Percentiles rank a stretch among this genome's conserved stretches.
phyloP scores from a whole-genome alignment of 148 eudicot species.

The Chenopodium suecicum region DNA sequence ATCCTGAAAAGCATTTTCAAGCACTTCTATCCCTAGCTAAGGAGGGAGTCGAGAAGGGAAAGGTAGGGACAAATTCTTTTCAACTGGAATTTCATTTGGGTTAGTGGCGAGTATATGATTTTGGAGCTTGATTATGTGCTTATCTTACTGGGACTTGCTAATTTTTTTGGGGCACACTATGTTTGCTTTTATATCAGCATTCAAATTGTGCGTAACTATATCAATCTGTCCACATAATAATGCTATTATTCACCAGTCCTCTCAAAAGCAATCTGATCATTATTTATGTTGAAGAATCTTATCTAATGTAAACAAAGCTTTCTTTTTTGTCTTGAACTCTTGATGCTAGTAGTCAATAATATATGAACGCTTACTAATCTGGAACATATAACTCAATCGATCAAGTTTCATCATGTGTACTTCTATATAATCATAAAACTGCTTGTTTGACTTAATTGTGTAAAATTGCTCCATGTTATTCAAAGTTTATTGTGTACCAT shows the following conservation, averaged over 20 bases:
- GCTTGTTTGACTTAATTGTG: background rate
- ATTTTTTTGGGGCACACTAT: background rate
- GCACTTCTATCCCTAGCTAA: conserved; percentile 76
- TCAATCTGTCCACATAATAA: background rate
- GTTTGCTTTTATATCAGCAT: background rate
- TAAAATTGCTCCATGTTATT: background rate
- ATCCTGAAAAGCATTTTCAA: conserved; percentile 86
- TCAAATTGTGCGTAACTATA: background rate
- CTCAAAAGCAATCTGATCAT: background rate
- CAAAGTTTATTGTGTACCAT: background rate
- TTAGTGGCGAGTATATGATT: background rate
- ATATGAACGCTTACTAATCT: background rate
- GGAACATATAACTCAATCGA: background rate
- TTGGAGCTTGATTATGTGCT: background rate
- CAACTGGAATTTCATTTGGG: background rate
- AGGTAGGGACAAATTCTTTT: conserved; percentile 46
- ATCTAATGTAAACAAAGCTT: background rate
- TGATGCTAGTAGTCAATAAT: background rate
- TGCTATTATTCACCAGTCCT: background rate
- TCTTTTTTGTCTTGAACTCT: background rate
- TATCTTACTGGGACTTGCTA: background rate
- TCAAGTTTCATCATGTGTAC: background rate
- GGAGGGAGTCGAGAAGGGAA: conserved; percentile 89
- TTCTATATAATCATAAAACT: background rate
- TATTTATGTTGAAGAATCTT: background rate